Base-by-base conservation (phyloP, 192 early-diverging fungal genomes). In the Gonapodya prolifera region DNA sequence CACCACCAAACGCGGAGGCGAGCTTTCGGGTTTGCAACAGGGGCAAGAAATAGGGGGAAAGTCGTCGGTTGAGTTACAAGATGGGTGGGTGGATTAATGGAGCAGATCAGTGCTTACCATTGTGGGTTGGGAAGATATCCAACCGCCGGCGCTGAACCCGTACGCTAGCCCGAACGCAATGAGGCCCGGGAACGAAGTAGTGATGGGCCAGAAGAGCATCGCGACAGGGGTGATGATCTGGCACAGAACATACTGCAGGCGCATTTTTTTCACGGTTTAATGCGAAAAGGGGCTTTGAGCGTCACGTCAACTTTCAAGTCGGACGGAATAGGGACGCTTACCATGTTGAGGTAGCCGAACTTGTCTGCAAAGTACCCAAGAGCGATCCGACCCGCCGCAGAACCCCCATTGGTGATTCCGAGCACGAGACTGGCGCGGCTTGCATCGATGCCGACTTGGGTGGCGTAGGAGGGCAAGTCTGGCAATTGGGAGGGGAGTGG, bases 131-230 rank as follows among this genome's bases (percentile, higher is more conserved):
- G 86, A 76, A 1, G 84, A 82, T 23, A 83, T 80, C 75, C 80
- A 85, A 0, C 86, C 87, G 13, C 86, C 86, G 8, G 71, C 71
- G 31, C 16, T 13, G 71, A 73, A 32, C 71, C 88, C 88, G 77
- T 81, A 86, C 34, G 84, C 1, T 17, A 88, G 45, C 0, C 79
- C 79, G 36, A 88, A 85, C 34, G 79, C 17, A 16, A 82, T 33
- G 17, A 86, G 76, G 0, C 79, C 29, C 0, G 45, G 30, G 30
- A 83, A 86, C 0, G 77, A 70, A 70, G 69, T 70, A 82, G 77
- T 80, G 84, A 89, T 82, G 1, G 89, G 81, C 88, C 88, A 89
- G 1, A 88, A 73, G 71, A 73, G 71, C 71, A 73, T 18, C 18
- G 32, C 71, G 28, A 73, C 71, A 32, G 71, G 71, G 2, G 71